These are phyloP conservation scores for Incumbomyces delicatus DNA, from an alignment of 2,329 filamentous ascomycete species.

Conservation along the genomic window DNA sequence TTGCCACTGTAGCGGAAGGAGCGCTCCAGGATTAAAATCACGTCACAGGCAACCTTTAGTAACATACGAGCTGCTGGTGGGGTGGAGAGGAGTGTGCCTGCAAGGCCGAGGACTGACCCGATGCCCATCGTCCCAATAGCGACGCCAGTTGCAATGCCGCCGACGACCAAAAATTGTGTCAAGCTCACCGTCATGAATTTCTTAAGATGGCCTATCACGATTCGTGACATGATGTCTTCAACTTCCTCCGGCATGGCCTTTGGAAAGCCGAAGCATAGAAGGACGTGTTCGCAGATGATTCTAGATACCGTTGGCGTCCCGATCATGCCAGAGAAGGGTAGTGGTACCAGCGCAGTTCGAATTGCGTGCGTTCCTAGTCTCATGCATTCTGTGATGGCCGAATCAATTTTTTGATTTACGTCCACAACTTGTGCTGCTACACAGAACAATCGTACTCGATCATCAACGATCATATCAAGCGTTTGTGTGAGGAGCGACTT, in stretches of 20 bases:
- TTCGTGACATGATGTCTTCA: constrained; percentile 18
- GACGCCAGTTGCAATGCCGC: constrained; percentile 12
- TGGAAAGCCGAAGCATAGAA: constrained; percentile 20
- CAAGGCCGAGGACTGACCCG: constrained; percentile 20
- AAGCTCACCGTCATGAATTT: constrained; percentile 15
- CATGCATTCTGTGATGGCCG: constrained; percentile 26
- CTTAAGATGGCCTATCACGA: constrained; percentile 17
- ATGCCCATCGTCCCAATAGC: constrained; percentile 20
- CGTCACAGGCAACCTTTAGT: constrained; percentile 26
- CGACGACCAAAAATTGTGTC: constrained; percentile 14
- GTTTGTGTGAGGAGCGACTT: constrained; percentile 23
- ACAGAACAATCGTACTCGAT: constrained; percentile 26
- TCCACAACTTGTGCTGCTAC: constrained; percentile 26
- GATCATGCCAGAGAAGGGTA: constrained; percentile 20
- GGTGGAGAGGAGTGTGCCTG: constrained; percentile 20
- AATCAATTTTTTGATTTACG: constrained; percentile 28
- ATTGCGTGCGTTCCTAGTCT: constrained; percentile 23
- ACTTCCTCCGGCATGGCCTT: constrained; percentile 18
- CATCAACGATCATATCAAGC: constrained; percentile 24
- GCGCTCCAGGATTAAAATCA: constrained; percentile 25
- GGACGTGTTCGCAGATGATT: constrained; percentile 20
- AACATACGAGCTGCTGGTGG: constrained; percentile 26
- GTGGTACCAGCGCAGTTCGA: constrained; percentile 21
- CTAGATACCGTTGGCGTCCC: constrained; percentile 18
- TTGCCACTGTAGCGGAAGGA: constrained; percentile 22